These are phyloP conservation scores for Aspergillus pseudoglaucus DNA, from an alignment of 2,329 filamentous ascomycete genomes.

Conservation along the genomic window DNA sequence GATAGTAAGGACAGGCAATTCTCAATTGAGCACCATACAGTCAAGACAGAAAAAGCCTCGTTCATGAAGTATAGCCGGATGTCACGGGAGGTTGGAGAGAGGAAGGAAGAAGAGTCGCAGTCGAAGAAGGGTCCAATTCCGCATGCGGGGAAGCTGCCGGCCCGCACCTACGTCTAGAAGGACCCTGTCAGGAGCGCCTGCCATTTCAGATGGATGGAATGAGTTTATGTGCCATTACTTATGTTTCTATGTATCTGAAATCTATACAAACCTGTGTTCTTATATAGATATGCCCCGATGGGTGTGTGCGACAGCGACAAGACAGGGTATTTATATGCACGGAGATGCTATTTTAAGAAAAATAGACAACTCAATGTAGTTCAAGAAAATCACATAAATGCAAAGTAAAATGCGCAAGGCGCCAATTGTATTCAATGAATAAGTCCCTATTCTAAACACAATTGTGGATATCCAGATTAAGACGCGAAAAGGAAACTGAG, in stretches of 20 bases:
- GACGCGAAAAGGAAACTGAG: background rate
- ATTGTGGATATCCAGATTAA: constrained; percentile 4
- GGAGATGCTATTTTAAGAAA: too few species aligned
- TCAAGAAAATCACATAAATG: too few species aligned
- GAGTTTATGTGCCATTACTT: too few species aligned
- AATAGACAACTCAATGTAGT: too few species aligned
- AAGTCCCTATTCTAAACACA: background rate
- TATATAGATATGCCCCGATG: too few species aligned
- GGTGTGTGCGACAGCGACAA: too few species aligned
- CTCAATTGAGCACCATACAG: background rate
- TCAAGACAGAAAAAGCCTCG: background rate
- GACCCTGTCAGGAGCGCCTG: background rate
- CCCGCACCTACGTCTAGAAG: background rate
- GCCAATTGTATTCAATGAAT: too few species aligned
- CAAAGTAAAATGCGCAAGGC: too few species aligned
- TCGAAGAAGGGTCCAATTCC: background rate
- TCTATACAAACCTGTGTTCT: too few species aligned
- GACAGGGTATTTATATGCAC: too few species aligned
- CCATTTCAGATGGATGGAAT: too few species aligned
- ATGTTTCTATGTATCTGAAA: too few species aligned
- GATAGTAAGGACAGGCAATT: background rate
- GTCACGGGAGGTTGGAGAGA: background rate
- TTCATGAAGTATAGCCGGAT: background rate
- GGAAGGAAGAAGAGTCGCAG: background rate
- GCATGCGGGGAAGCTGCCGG: background rate